These are phyloP conservation scores for Pythium grandisporangium DNA, from an alignment of 352 stramenopile species.

Conservation along the genomic window DNA sequence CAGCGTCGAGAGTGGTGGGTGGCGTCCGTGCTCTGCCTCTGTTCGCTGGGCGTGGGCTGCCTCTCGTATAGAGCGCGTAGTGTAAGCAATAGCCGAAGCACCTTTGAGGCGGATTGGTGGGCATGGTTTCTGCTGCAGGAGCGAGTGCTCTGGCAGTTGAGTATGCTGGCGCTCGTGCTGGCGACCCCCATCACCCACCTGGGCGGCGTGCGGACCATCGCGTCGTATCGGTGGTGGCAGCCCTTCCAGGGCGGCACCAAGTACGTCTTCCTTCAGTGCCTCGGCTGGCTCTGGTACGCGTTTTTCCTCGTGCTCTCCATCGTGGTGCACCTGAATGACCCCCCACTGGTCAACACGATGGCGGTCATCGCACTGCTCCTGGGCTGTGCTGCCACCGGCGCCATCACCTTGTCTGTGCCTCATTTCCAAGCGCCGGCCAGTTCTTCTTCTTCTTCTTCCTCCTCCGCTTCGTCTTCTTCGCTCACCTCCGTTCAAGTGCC, in stretches of 20 bases:
- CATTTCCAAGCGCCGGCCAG: slow-evolving; percentile 17
- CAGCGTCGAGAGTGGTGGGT: slow-evolving; percentile 26
- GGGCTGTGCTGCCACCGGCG: slow-evolving; percentile 13
- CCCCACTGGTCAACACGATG: slow-evolving; percentile 13
- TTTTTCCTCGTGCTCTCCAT: slow-evolving; percentile 30
- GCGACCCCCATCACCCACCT: slow-evolving; percentile 29
- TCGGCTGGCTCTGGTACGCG: slow-evolving; percentile 51
- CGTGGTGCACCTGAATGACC: slow-evolving; percentile 29
- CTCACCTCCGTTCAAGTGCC: too few species aligned
- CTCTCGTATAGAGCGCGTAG: slow-evolving; percentile 13
- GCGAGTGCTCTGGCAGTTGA: slow-evolving; percentile 27
- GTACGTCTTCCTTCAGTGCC: slow-evolving; percentile 47
- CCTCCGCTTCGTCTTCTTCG: too few species aligned
- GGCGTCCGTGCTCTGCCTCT: slow-evolving; percentile 16
- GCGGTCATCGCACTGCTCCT: slow-evolving; percentile 23
- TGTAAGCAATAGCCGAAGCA: too few species aligned
- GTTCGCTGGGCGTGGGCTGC: slow-evolving; percentile 13
- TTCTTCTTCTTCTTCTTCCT: too few species aligned
- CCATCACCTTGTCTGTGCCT: slow-evolving; percentile 22
- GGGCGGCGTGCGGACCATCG: slow-evolving; percentile 18
- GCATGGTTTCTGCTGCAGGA: slow-evolving; percentile 16
- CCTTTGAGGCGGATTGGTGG: not conserved
- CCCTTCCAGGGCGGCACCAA: slow-evolving; percentile 45
- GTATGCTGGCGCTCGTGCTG: slow-evolving; percentile 19
- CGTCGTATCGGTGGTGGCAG: slow-evolving; percentile 32